Evolutionary conservation across 495 filamentous ascomycete genomes (phyloP), one percentile per base, ranked within the genome.

Genomic region (Neurospora cerealis): DNA sequence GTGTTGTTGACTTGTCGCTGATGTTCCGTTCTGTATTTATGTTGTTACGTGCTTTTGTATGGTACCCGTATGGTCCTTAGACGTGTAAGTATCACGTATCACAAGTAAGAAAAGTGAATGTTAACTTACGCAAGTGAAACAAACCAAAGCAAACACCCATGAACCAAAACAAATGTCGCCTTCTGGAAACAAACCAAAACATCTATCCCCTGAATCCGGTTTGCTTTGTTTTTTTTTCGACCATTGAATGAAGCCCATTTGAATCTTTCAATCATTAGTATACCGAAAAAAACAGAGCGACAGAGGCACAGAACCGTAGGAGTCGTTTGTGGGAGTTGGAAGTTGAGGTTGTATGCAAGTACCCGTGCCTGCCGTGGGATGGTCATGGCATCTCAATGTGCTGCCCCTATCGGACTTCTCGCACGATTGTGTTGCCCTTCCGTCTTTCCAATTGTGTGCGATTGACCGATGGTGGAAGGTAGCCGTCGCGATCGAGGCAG

Each of bases 201-300:
- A 21, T 4, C n/a, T 1, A 24, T 2, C n/a, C 9, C n/a, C 4
- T 9, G 2, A n/a, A n/a, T 4, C 2, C 0, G 6, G 6, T 44
- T 44, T 44, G 6, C 19, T 19, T 44, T 44, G 2, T 28, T 2
- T 48, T 48, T 10, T 21, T 48, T 11, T 24, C 9, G 4, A 54
- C 0, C 46, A 3, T 46, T n/a, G 0, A 2, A 6, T 24, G 10
- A 6, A 54, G 4, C 4, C 4, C 4, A 54, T 0, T 24, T 24
- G 10, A 24, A 24, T 24, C 0, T 24, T 10, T 48, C n/a, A 5
- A 2, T 24, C 4, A 24, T 24, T 24, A n/a, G n/a, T n/a, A 0
- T 54, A 28, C 5, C 21, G 2, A 24, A 1, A 28, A 28, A 2
- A 24, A 13, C 2, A 54, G 46, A 13, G 19, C 8, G 46, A 54